phyloP scores from a whole-genome alignment of 805 yeast species.

The Maudiozyma pseudohumilis region DNA sequence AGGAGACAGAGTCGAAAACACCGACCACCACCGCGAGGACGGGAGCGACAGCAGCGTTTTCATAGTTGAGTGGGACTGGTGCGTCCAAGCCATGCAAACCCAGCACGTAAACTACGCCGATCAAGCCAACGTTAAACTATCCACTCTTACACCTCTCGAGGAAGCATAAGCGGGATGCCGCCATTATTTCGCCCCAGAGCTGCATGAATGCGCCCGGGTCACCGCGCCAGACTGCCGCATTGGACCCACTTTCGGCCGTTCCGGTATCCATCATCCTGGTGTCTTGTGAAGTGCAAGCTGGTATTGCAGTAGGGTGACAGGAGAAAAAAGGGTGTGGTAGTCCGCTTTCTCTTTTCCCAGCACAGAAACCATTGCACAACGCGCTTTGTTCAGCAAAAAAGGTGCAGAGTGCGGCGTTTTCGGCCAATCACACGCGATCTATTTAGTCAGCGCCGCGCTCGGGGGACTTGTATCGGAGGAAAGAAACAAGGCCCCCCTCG shows the following conservation, averaged over 20 bases:
- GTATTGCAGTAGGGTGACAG: background rate
- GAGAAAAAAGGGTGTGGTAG: background rate
- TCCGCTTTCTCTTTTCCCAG: background rate
- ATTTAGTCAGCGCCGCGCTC: background rate
- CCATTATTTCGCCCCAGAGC: background rate
- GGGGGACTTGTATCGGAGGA: background rate
- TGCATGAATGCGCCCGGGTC: background rate
- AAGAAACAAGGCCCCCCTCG: background rate
- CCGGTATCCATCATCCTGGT: no score
- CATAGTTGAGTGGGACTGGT: slow-evolving; percentile 30
- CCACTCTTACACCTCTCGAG: no score
- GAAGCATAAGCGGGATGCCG: no score
- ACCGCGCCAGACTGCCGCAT: background rate
- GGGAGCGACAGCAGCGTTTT: slow-evolving; percentile 6
- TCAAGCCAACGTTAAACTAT: background rate
- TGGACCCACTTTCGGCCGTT: no score
- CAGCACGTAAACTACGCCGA: slow-evolving; percentile 9
- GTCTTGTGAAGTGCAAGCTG: no score
- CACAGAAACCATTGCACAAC: background rate
- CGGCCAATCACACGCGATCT: background rate
- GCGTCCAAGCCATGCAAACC: slow-evolving; percentile 21
- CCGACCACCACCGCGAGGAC: background rate
- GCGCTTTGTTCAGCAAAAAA: background rate
- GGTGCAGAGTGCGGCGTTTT: background rate
- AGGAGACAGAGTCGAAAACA: background rate